A percentile compares a stretch with the other conserved stretches of the same genome.
These are phyloP conservation scores for Dillenia turbinata DNA, from an alignment of 164 flowering plant species.

Conservation along the genomic window DNA sequence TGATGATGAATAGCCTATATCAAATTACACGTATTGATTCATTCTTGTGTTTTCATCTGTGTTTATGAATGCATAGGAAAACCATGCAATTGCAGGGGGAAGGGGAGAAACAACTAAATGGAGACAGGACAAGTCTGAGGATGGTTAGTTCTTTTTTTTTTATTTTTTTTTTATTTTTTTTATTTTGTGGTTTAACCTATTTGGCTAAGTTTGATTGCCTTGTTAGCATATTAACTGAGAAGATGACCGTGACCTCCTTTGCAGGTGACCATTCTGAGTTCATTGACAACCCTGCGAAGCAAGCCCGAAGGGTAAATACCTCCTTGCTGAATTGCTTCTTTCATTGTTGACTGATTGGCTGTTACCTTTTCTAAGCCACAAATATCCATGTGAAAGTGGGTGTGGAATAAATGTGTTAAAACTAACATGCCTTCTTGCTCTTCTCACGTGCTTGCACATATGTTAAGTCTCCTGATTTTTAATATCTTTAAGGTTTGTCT, in stretches of 20 bases:
- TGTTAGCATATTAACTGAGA: neutral
- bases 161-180: slow-evolving; percentile 4
- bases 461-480: too few relatives aligned
- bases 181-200: too few relatives aligned
- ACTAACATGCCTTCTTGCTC: too few relatives aligned
- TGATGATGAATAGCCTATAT: slow-evolving; percentile 1
- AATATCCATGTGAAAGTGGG: neutral
- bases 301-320: slow-evolving; percentile 64
- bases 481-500: too few relatives aligned
- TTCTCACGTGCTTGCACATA: too few relatives aligned
- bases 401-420: too few relatives aligned
- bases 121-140: slow-evolving; percentile 22
- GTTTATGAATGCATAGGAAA: slow-evolving; percentile 24
- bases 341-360: neutral
- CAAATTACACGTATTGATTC: slow-evolving; percentile 8
- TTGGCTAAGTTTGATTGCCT: too few relatives aligned
- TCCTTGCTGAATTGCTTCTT: neutral
- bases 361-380: neutral
- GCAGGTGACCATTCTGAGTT: slow-evolving; percentile 50
- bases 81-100: slow-evolving; percentile 21
- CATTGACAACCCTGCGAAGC: slow-evolving; percentile 56
- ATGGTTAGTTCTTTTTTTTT: slow-evolving; percentile 19
- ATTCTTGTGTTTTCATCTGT: slow-evolving; percentile 6
- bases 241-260: slow-evolving; percentile 4
- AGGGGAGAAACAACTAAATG: slow-evolving; percentile 24